phyloP scores from a whole-genome alignment of 768 basidiomycete genomes.

The Mycena indigotica region DNA sequence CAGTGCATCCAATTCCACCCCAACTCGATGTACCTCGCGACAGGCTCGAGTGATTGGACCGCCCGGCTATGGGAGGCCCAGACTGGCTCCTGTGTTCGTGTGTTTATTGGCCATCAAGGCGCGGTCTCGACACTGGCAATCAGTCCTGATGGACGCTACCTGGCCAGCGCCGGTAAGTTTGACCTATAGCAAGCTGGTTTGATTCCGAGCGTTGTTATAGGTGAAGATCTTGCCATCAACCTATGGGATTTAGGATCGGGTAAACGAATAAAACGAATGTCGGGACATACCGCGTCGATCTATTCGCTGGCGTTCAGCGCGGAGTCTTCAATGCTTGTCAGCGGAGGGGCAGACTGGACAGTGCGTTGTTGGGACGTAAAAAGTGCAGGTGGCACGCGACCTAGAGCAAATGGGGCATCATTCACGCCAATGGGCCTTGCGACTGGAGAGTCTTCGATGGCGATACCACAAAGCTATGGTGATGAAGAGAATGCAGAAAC shows the following conservation, averaged over 20 bases:
- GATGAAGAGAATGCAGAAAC: constrained; percentile 69
- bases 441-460: constrained; percentile 35
- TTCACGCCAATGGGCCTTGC: constrained; percentile 27
- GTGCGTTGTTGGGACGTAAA: constrained; percentile 99
- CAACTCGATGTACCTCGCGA: constrained; percentile 95
- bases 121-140: constrained; percentile 83
- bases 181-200: not conserved
- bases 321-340: constrained; percentile 88
- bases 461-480: constrained; percentile 37
- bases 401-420: constrained; percentile 55
- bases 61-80: constrained; percentile 99
- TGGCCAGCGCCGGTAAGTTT: constrained; percentile 80
- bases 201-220: constrained; percentile 37
- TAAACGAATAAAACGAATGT: constrained; percentile 93
- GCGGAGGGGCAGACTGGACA: constrained; percentile 92
- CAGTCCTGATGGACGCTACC: constrained; percentile 90
- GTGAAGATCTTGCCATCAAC: constrained; percentile 90
- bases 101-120: constrained; percentile 95
- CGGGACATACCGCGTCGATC: constrained; percentile 86
- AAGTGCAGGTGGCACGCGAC: constrained; percentile 62
- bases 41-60: constrained; percentile 95
- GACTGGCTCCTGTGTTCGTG: constrained; percentile 87
- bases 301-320: constrained; percentile 91
- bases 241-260: constrained; percentile 98
- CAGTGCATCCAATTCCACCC: constrained; percentile 97